phyloP scores from a whole-genome alignment of 2,329 filamentous ascomycete species.

The Fusarium poae region DNA sequence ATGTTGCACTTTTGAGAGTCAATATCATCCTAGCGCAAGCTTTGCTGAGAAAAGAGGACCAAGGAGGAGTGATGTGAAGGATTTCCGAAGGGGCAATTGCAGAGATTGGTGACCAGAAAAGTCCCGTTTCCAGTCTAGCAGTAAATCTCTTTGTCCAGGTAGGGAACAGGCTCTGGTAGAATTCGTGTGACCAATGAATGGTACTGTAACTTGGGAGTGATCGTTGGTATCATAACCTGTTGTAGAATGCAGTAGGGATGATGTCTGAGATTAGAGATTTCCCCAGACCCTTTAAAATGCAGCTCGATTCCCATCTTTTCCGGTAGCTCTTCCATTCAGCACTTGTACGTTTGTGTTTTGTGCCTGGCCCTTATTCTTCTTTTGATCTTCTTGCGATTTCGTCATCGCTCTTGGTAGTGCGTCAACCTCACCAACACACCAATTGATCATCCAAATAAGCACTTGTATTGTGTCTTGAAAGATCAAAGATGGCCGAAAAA shows the following conservation, averaged over 20 bases:
- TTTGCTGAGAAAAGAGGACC: slow-evolving; percentile 27
- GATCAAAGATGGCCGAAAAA: slow-evolving; percentile 49
- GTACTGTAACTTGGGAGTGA: slow-evolving; percentile 25
- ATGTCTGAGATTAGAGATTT: slow-evolving; percentile 23
- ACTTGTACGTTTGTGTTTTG: slow-evolving; percentile 19
- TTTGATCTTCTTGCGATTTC: slow-evolving; percentile 10
- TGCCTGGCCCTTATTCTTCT: slow-evolving; percentile 12
- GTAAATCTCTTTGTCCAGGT: slow-evolving; percentile 4
- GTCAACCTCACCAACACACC: not conserved
- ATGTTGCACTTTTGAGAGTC: slow-evolving; percentile 26
- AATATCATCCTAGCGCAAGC: slow-evolving; percentile 21
- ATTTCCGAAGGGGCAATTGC: slow-evolving; percentile 23
- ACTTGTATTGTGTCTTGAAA: not conserved
- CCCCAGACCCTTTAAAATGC: slow-evolving; percentile 36
- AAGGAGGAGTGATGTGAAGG: slow-evolving; percentile 33
- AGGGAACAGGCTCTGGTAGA: slow-evolving; percentile 26
- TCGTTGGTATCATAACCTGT: slow-evolving; percentile 18
- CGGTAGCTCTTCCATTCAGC: slow-evolving; percentile 10
- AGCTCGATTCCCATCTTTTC: slow-evolving; percentile 15
- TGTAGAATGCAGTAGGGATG: slow-evolving; percentile 16
- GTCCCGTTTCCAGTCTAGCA: slow-evolving; percentile 19
- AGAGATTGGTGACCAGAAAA: slow-evolving; percentile 19
- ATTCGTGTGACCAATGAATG: slow-evolving; percentile 21
- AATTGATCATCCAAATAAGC: not conserved
- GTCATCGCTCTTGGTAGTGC: not conserved